Percentiles rank a stretch among this genome's conserved stretches.
Conservation (phyloP, 768 basidiomycete species). For the Agaricus subrufescens region DNA sequence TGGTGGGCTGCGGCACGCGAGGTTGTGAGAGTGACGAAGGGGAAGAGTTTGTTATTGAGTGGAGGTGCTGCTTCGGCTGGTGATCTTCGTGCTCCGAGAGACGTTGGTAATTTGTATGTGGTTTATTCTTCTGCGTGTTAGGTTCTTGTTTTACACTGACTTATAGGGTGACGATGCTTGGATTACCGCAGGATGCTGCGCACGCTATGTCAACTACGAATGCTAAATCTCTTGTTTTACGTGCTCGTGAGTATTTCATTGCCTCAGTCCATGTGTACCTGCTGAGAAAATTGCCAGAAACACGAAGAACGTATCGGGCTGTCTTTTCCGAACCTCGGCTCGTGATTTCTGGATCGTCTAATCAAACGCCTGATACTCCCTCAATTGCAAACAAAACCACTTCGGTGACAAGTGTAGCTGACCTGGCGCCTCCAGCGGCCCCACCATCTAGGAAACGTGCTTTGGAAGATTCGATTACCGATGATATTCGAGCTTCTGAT, state of each 20-base stretch:
- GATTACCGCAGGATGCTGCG: conserved; percentile 62
- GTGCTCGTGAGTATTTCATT: conserved; percentile 57
- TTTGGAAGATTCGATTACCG: neutral
- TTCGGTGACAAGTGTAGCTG: neutral
- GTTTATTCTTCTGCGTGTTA: neutral
- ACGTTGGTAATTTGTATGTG: conserved; percentile 72
- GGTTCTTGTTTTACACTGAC: neutral
- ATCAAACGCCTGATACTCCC: neutral
- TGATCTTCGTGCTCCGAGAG: conserved; percentile 66
- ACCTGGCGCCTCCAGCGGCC: neutral
- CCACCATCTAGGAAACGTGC: neutral
- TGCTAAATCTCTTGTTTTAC: conserved; percentile 63
- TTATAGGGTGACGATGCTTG: conserved; percentile 60
- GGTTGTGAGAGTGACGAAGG: conserved; percentile 74
- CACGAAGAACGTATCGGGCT: conserved; percentile 76
- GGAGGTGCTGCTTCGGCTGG: conserved; percentile 58
- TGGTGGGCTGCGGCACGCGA: conserved; percentile 84
- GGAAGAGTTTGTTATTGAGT: conserved; percentile 69
- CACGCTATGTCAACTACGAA: conserved; percentile 56
- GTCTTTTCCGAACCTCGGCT: conserved; percentile 72
- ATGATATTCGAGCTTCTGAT: neutral
- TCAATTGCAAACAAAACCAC: neutral
- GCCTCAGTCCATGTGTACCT: neutral
- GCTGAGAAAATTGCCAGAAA: conserved; percentile 41
- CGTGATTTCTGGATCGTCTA: conserved; percentile 39